These are phyloP conservation scores for Inga leiocalycina DNA, from an alignment of 306 rosid genomes.

Conservation along the genomic window DNA sequence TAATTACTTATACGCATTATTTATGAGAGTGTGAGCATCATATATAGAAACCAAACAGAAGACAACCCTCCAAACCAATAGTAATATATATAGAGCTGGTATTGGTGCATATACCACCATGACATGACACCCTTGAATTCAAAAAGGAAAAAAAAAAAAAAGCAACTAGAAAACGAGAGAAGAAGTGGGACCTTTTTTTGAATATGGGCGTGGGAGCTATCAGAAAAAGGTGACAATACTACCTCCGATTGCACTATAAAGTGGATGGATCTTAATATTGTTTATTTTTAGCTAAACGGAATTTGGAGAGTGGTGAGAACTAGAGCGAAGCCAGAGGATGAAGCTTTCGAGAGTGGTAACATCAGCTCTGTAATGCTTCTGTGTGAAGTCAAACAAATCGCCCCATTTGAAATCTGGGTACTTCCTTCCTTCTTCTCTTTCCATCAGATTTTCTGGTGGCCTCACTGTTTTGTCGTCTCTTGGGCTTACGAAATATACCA, in stretches of 20 bases:
- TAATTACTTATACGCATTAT: neutral
- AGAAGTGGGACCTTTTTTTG: neutral
- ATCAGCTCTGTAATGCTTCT: constrained; percentile 62
- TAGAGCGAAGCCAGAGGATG: constrained; percentile 44
- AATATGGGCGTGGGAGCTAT: too few species aligned
- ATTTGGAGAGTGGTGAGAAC: constrained; percentile 7
- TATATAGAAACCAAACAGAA: neutral
- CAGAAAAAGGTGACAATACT: too few species aligned
- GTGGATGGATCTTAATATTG: too few species aligned
- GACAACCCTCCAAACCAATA: neutral
- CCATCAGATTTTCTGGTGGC: constrained; percentile 48
- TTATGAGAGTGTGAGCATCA: neutral
- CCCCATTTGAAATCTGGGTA: constrained; percentile 77
- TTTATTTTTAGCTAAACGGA: neutral
- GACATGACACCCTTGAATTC: neutral
- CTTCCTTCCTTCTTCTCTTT: constrained; percentile 46
- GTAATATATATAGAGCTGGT: neutral
- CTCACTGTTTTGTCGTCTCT: constrained; percentile 57
- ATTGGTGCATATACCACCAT: neutral
- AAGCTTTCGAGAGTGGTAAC: constrained; percentile 56
- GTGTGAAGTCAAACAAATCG: constrained; percentile 55
- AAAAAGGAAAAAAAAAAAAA: neutral
- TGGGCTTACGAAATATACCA: constrained; percentile 63
- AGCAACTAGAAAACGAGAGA: neutral
- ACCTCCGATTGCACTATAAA: too few species aligned